Percentiles rank a stretch among this genome's conserved stretches.
Conservation (phyloP, 345 rosid genomes). For the Hypericum androsaemum region DNA sequence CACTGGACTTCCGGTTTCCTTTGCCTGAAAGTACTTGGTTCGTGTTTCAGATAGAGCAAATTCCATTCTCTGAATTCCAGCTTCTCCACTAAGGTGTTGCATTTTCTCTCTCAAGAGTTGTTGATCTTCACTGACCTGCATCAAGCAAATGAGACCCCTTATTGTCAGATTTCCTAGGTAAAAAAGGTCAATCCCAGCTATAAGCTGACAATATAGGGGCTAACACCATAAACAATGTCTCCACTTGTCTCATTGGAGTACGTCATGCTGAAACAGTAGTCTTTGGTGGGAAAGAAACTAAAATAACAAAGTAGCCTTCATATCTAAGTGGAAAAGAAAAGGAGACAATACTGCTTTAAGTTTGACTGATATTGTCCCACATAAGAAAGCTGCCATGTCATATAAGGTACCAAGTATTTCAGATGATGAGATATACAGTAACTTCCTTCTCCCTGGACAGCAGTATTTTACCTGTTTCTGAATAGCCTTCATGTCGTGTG, state of each 20-base stretch:
- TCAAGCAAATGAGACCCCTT: neutral
- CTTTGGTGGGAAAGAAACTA: neutral
- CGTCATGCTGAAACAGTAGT: neutral
- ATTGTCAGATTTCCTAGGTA: too few relatives aligned
- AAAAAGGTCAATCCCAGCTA: too few relatives aligned
- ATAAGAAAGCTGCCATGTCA: too few relatives aligned
- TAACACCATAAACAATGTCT: too few relatives aligned
- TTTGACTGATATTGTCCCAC: too few relatives aligned
- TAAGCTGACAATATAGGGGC: too few relatives aligned
- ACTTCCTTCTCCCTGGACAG: neutral
- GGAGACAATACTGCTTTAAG: neutral
- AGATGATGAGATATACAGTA: neutral
- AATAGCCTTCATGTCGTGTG: constrained; percentile 89
- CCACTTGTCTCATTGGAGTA: too few relatives aligned
- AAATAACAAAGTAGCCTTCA: neutral
- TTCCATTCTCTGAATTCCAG: constrained; percentile 77
- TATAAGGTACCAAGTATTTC: too few relatives aligned
- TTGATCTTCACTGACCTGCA: constrained; percentile 77
- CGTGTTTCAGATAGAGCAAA: constrained; percentile 61
- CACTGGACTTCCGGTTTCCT: constrained; percentile 49
- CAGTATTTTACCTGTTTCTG: constrained; percentile 57
- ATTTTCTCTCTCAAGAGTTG: constrained; percentile 76
- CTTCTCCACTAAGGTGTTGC: constrained; percentile 60
- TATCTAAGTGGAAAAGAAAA: neutral
- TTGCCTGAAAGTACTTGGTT: constrained; percentile 43